Evolutionary conservation across 768 basidiomycete genomes (phyloP).

Genomic region (Boletellus ananas): DNA sequence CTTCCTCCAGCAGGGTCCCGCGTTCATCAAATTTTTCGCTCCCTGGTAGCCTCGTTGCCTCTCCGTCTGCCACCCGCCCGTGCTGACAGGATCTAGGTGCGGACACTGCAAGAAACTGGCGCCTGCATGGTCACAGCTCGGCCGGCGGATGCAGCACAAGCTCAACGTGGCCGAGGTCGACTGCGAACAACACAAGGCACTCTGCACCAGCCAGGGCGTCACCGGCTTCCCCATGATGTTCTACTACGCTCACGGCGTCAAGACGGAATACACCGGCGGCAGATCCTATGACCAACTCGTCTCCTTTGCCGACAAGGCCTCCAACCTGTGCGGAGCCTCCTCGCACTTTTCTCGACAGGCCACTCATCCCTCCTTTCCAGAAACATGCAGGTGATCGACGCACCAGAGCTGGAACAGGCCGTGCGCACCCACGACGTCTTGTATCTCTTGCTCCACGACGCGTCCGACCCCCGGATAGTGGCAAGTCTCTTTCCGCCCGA

Average conservation of each 20-base stretch:
- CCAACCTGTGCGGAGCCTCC: constrained; percentile 53
- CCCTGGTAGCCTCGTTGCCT: constrained; percentile 57
- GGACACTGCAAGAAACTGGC: constrained; percentile 96
- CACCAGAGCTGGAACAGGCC: constrained; percentile 2
- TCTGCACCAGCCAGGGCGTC: constrained; percentile 68
- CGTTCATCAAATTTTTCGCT: constrained; percentile 81
- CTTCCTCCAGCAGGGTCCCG: constrained; percentile 43
- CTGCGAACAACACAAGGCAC: constrained; percentile 68
- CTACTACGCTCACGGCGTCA: constrained; percentile 58
- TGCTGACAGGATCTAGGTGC: constrained; percentile 48
- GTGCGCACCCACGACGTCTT: constrained; percentile 15
- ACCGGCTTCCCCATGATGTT: constrained; percentile 81
- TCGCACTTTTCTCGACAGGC: not conserved
- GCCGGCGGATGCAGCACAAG: constrained; percentile 60
- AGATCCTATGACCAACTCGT: constrained; percentile 69
- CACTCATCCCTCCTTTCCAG: not conserved
- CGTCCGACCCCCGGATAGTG: constrained; percentile 28
- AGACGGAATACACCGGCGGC: constrained; percentile 72
- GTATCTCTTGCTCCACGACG: constrained; percentile 51
- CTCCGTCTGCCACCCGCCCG: too few species aligned
- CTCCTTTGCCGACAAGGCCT: constrained; percentile 72
- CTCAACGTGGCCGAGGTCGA: constrained; percentile 83
- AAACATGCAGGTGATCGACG: constrained; percentile 21
- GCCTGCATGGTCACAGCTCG: constrained; percentile 76
- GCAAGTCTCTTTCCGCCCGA: constrained; percentile 20